These are phyloP conservation scores for Coemansia sp. DNA, from an alignment of 192 early-diverging fungal species.

Conservation along the genomic window DNA sequence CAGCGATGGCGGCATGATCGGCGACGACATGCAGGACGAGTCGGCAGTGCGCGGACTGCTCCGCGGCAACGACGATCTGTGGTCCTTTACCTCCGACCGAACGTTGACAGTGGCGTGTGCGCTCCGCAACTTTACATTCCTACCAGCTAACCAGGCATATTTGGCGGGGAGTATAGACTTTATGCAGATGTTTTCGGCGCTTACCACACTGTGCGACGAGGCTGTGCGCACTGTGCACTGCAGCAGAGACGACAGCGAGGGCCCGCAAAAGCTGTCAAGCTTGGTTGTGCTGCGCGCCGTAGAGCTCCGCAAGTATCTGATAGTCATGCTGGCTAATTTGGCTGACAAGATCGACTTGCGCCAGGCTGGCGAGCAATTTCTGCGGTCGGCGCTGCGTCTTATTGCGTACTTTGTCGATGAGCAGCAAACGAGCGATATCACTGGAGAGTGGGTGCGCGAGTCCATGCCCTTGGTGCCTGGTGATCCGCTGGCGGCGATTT, in stretches of 20 bases:
- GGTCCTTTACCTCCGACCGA: conserved; percentile 56
- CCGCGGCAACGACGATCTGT: conserved; percentile 41
- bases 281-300: conserved; percentile 41
- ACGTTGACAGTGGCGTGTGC: conserved; percentile 46
- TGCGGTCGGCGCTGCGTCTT: conserved; percentile 31
- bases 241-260: background rate
- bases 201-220: conserved; percentile 27
- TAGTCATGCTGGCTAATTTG: conserved; percentile 41
- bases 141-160: conserved; percentile 48
- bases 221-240: conserved; percentile 13
- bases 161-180: conserved; percentile 44
- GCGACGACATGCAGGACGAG: conserved; percentile 49
- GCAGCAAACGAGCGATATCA: conserved; percentile 30
- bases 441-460: conserved; percentile 32
- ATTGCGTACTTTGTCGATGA: conserved; percentile 51
- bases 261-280: conserved; percentile 9
- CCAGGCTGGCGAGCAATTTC: conserved; percentile 12
- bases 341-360: conserved; percentile 38
- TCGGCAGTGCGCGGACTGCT: conserved; percentile 44
- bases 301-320: conserved; percentile 46
- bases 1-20: conserved; percentile 32
- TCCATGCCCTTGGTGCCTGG: conserved; percentile 10
- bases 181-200: conserved; percentile 23
- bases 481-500: conserved; percentile 11
- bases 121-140: conserved; percentile 53